phyloP scores from a whole-genome alignment of 306 rosid species.

The Vigna hirtella region DNA sequence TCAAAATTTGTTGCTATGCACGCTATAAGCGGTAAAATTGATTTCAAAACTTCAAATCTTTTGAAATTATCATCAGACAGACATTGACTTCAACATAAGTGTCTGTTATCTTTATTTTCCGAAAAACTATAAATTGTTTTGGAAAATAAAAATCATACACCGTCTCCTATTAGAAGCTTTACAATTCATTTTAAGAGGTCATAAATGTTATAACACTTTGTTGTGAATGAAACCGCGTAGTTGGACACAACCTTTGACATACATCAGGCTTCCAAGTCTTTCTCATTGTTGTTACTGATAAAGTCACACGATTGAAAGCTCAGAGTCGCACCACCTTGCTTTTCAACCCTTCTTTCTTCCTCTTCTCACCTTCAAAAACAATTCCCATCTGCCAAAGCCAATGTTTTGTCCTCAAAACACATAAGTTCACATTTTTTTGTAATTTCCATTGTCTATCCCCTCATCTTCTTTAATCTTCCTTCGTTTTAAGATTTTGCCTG shows the following conservation, averaged over 20 bases:
- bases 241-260: constrained; percentile 47
- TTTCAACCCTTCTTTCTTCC: constrained; percentile 6
- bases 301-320: constrained; percentile 25
- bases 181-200: background rate
- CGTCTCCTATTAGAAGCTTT: background rate
- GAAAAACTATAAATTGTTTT: background rate
- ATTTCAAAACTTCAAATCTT: background rate
- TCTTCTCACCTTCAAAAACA: constrained; percentile 24
- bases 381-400: constrained; percentile 39
- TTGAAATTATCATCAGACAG: background rate
- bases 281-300: constrained; percentile 41
- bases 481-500: background rate
- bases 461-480: background rate
- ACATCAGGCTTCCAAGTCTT: constrained; percentile 47
- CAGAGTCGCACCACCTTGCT: background rate
- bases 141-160: background rate
- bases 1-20: no score
- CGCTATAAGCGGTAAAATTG: no score
- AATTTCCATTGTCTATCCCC: background rate
- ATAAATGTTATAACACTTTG: background rate
- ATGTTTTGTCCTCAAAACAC: background rate
- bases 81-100: background rate
- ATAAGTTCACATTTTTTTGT: background rate
- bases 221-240: constrained; percentile 71
- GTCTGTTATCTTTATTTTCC: background rate